Evolutionary conservation across 495 filamentous ascomycete genomes (phyloP), one percentile per base, ranked within the genome.

Genomic region (Platismatia glauca): DNA sequence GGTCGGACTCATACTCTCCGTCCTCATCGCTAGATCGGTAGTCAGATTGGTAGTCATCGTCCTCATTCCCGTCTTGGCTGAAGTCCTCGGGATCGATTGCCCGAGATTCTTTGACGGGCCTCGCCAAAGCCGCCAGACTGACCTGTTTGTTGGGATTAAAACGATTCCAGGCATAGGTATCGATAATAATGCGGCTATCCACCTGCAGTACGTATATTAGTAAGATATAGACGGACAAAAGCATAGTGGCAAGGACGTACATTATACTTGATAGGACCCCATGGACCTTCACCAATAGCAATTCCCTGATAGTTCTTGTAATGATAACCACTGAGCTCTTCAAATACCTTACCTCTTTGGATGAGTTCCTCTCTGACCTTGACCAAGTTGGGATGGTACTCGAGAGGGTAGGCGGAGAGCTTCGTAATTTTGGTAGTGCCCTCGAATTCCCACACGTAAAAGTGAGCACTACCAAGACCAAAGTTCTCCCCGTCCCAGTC

Each of bases 401-500:
- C 71, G 0, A 87, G 68, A 1, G 87, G 87, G 64, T 78, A 87
- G 0, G 76, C 75, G 9, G 78, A 69, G 20, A 89, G 77, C 1
- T 76, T 71, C 1, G 70, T 80, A 68, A 89, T 86, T 29, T 78
- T 72, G 24, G 67, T 73, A 34, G 83, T 86, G 22, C 86, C 87
- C 27, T 73, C 68, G 66, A 83, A 89, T 24, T 67, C 60, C 31
- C 66, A 66, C 34, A 89, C 80, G 24, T 65, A 62, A 56, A 82
- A 76, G 6, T 66, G 64, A 24, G 76, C 65, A 50, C 71, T 70
- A 39, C 68, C 68, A 11, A 74, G 75, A 12, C 86, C 84, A 61
- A 87, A 88, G 0, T 71, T 72, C 11, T 77, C 76, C 16, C 87
- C 87, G 59, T 86, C 78, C 58, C 77, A 86, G 58, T 87, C 83